Evolutionary conservation across 371 early-diverging fungal genomes (phyloP), one percentile per base, ranked within the genome.

Genomic region (Sanchytrium tribonematis): DNA sequence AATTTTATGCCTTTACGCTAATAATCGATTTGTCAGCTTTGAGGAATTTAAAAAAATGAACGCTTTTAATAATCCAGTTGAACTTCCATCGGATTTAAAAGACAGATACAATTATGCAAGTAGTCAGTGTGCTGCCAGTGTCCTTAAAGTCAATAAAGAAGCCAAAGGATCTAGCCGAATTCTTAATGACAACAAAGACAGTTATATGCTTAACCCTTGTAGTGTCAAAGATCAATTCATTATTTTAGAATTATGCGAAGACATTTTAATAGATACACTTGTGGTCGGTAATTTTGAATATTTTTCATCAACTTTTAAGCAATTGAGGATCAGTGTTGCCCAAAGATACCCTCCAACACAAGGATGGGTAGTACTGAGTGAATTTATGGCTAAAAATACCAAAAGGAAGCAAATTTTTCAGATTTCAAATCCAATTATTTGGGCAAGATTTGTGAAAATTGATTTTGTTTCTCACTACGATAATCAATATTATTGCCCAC

Each of bases 281-380:
- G 83, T 86, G 12, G 74, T 97, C 73, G 93, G 89, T 68, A 95
- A 95, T 76, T 90, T 87, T 70, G 97, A 97, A 75, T 93, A 91
- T 74, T 97, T 95, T 73, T 88, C 90, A 0, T 90, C 91, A 31
- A 92, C 88, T 0, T 93, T 93, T 76, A 87, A 85, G 73, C 86
- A 91, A 67, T 83, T 92, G 72, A 76, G 83, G 31, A 83, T 94
- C 0, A 87, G 81, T 68, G 86, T 86, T 30, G 80, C 83, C 30
- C 83, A 88, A 31, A 77, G 84, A 27, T 94, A 93, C 73, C 93
- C 93, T 12, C 87, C 92, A 16, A 80, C 82, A 71, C 67, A 67
- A 17, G 84, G 83, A 29, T 97, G 95, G 96, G 76, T 80, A 30
- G 69, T 82, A 1, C 72, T 93, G 29, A 93, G 93, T 0, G 80